Conservation (phyloP, 495 filamentous ascomycete genomes). For the Aspergillus cavernicola region DNA sequence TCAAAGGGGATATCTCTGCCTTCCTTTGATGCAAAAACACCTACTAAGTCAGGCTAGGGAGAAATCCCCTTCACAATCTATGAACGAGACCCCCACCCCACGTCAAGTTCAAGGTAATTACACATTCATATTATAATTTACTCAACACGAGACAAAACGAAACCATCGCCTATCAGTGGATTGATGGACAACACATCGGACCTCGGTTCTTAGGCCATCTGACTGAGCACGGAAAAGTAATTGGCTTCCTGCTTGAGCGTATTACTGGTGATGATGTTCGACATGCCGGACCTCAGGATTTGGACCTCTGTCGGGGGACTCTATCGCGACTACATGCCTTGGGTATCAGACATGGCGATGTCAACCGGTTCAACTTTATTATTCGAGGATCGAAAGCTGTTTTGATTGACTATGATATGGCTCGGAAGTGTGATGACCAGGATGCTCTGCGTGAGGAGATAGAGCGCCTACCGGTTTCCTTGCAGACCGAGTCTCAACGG, state of each 20-base stretch:
- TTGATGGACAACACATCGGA: too few species aligned
- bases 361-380: slow-evolving; percentile 46
- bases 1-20: too few species aligned
- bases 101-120: too few species aligned
- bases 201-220: slow-evolving; percentile 44
- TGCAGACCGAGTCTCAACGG: too few species aligned
- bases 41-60: too few species aligned
- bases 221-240: slow-evolving; percentile 39
- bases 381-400: slow-evolving; percentile 22
- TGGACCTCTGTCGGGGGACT: slow-evolving; percentile 24
- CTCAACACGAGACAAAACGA: too few species aligned
- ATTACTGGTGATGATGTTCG: slow-evolving; percentile 23
- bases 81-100: too few species aligned
- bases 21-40: too few species aligned
- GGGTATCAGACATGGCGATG: slow-evolving; percentile 40
- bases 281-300: slow-evolving; percentile 29
- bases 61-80: too few species aligned
- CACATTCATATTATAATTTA: too few species aligned
- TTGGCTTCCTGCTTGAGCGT: slow-evolving; percentile 43
- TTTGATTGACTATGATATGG: slow-evolving; percentile 39
- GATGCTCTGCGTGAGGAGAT: not conserved
- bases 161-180: too few species aligned
- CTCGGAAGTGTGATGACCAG: slow-evolving; percentile 18
- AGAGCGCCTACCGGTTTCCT: not conserved
- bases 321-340: slow-evolving; percentile 33